Base-by-base conservation (phyloP, 2,329 filamentous ascomycete species). In the Aspergillus fischeri region DNA sequence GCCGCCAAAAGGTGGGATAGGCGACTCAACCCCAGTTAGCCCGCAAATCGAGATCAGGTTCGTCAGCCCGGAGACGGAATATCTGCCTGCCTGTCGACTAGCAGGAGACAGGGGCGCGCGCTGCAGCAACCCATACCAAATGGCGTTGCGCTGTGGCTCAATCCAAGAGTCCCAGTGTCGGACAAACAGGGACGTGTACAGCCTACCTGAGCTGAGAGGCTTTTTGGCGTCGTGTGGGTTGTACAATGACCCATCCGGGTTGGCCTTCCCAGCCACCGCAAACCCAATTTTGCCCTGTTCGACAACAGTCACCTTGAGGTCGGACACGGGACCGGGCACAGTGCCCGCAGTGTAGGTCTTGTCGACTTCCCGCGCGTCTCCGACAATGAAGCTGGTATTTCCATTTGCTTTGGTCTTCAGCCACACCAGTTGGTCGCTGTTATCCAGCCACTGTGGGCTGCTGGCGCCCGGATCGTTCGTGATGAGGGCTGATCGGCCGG, bases 161-260 rank as follows among this genome's bases (percentile, higher is more conserved):
- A 80, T 67, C 61, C 79, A 83, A 5, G 74, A 68, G 61, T 83
- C 81, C 81, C 81, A 83, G 61, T 82, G 80, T 38, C 81, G 73
- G 11, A 83, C 80, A 63, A 79, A 82, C 20, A 81, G 71, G 8
- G 75, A 78, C 21, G 78, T 79, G 63, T 82, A 83, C 3, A 83
- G 63, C 50, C 69, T 75, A 2, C 78, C 81, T 2, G 76, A 78
- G 17, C 74, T 78, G 24, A 70, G 60, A 1, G 78, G 73, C 60
- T 79, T 78, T 42, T 75, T 74, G 4, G 74, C 77, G 58, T 79
- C 78, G 51, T 81, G 76, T 3, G 79, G 74, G 47, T 83, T 82
- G 63, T 75, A 78, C 17, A 82, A 69, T 47, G 76, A 75, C 17
- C 78, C 78, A 62, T 81, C 77, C 4, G 72, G 67, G 54, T 78